Conservation (phyloP, 176 grass and related monocot species). For the Pharus latifolius region DNA sequence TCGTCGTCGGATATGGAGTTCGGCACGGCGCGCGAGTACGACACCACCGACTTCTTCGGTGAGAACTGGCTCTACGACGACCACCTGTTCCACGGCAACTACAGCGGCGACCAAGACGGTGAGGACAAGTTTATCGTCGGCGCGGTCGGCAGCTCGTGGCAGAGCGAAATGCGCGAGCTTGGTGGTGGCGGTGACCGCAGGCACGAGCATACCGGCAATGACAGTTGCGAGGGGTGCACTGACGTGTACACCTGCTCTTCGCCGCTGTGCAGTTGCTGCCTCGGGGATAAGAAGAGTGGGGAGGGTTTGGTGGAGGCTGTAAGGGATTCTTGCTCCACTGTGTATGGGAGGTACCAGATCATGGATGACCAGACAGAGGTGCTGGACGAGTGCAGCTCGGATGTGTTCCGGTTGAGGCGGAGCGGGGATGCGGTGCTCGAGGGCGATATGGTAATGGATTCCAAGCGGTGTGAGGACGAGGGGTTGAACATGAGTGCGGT, state of each 20-base stretch:
- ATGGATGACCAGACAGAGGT: slow-evolving; percentile 72
- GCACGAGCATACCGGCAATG: not conserved
- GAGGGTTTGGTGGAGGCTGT: slow-evolving; percentile 14
- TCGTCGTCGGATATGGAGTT: slow-evolving; percentile 69
- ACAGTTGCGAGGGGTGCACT: slow-evolving; percentile 1
- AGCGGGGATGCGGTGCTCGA: slow-evolving; percentile 15
- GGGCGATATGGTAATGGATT: slow-evolving; percentile 20
- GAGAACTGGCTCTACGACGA: slow-evolving; percentile 53
- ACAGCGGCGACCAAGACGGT: slow-evolving; percentile 14
- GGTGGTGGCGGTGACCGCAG: not conserved
- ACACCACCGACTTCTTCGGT: slow-evolving; percentile 46
- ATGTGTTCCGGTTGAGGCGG: slow-evolving; percentile 22
- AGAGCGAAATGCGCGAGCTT: not conserved
- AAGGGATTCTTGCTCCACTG: slow-evolving; percentile 32
- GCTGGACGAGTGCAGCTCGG: slow-evolving; percentile 53
- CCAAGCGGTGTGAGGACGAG: not conserved
- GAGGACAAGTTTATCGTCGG: slow-evolving; percentile 73
- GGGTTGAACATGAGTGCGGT: slow-evolving; percentile 18
- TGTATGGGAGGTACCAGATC: slow-evolving; percentile 82
- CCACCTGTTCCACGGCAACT: not conserved
- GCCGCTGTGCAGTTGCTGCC: slow-evolving; percentile 40
- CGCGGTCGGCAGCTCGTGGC: slow-evolving; percentile 6
- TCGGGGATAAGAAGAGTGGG: slow-evolving; percentile 10
- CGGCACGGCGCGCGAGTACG: slow-evolving; percentile 67
- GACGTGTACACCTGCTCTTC: slow-evolving; percentile 25